phyloP scores from a whole-genome alignment of 2,329 filamentous ascomycete genomes.

The Paramyrothecium sp. region DNA sequence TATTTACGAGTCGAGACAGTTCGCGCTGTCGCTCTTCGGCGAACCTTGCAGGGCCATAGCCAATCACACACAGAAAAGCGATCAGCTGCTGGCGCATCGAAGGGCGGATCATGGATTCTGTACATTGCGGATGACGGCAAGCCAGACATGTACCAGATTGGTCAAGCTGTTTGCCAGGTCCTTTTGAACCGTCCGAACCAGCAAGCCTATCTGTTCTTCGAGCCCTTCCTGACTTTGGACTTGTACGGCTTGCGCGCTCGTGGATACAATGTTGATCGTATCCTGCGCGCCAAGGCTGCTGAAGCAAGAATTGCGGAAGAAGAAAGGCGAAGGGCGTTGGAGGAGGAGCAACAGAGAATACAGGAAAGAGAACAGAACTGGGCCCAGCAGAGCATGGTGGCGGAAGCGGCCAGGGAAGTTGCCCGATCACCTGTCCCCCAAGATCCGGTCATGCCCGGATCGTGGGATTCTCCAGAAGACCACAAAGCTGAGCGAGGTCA shows the following conservation, averaged over 20 bases:
- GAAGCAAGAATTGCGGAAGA: constrained; percentile 87
- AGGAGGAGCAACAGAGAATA: constrained; percentile 69
- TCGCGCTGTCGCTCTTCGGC: constrained; percentile 72
- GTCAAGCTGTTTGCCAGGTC: constrained; percentile 78
- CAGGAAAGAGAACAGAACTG: constrained; percentile 52
- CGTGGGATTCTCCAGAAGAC: constrained; percentile 67
- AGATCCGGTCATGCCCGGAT: constrained; percentile 65
- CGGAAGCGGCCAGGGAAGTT: constrained; percentile 35
- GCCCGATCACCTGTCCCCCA: constrained; percentile 40
- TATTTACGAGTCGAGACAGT: constrained; percentile 78
- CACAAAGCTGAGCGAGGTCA: constrained; percentile 28
- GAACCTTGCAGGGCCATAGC: constrained; percentile 69
- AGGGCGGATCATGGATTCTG: constrained; percentile 59
- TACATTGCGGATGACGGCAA: constrained; percentile 69
- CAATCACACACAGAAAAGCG: constrained; percentile 72
- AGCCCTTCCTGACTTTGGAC: constrained; percentile 85
- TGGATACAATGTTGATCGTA: constrained; percentile 95
- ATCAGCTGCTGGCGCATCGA: constrained; percentile 65
- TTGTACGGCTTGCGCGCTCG: constrained; percentile 78
- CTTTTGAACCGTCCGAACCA: constrained; percentile 81
- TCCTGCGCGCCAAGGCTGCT: constrained; percentile 81
- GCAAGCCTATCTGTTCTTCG: constrained; percentile 85
- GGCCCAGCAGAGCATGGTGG: constrained; percentile 34
- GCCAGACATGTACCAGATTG: constrained; percentile 89
- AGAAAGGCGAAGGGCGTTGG: constrained; percentile 70